phyloP scores from a whole-genome alignment of 2,329 filamentous ascomycete species.

The Aspergillus novofumigatus region DNA sequence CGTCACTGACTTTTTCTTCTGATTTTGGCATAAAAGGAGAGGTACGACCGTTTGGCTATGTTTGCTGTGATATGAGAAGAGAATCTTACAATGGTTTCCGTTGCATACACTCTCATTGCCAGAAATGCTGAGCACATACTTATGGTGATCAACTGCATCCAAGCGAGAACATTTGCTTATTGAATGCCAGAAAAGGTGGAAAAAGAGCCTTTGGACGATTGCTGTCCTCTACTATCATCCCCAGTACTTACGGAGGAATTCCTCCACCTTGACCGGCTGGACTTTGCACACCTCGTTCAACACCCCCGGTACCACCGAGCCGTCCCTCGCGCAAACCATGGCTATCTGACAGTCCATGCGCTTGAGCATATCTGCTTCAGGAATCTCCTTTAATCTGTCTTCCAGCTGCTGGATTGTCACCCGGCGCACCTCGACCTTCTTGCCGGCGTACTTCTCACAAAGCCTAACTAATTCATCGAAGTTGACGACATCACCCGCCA shows the following conservation, averaged over 20 bases:
- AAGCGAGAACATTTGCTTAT: too few species aligned
- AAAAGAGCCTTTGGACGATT: too few species aligned
- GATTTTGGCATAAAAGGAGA: too few species aligned
- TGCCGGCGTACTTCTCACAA: conserved; percentile 18
- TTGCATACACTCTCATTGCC: too few species aligned
- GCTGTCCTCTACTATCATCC: conserved; percentile 9
- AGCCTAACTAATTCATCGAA: conserved; percentile 22
- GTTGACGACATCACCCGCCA: conserved; percentile 27
- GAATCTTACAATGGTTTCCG: too few species aligned
- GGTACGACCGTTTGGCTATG: too few species aligned
- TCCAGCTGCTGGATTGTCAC: background rate
- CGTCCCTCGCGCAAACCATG: conserved; percentile 7
- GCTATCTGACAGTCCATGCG: conserved; percentile 8
- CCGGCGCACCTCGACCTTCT: conserved; percentile 6
- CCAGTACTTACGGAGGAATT: conserved; percentile 4
- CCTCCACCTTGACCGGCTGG: background rate
- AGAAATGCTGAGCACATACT: too few species aligned
- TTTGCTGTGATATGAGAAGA: too few species aligned
- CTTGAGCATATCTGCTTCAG: background rate
- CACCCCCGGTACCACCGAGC: background rate
- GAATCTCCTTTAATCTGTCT: background rate
- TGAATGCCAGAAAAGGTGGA: too few species aligned
- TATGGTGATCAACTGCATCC: too few species aligned
- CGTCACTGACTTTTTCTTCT: too few species aligned
- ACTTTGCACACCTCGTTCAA: conserved; percentile 4